Conservation (phyloP, 2,329 filamentous ascomycete genomes). For the Zasmidium angulare region DNA sequence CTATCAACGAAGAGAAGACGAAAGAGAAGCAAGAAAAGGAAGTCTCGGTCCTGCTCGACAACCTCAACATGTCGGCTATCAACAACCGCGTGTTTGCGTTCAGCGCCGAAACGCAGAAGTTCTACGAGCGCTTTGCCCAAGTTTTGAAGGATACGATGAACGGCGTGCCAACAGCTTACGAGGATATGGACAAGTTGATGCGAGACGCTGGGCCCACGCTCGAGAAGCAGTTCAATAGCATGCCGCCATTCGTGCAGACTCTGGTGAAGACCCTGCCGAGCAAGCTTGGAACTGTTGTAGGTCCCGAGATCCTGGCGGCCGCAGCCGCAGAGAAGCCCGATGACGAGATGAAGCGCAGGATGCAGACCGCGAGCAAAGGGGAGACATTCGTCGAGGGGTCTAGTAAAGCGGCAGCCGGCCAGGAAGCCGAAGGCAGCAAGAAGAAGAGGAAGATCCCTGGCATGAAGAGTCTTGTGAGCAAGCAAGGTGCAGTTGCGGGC, state of each 20-base stretch:
- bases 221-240: slow-evolving; percentile 62
- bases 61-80: slow-evolving; percentile 76
- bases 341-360: slow-evolving; percentile 40
- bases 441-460: slow-evolving; percentile 65
- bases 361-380: slow-evolving; percentile 36
- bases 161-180: slow-evolving; percentile 89
- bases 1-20: slow-evolving; percentile 38
- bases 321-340: slow-evolving; percentile 69
- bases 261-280: slow-evolving; percentile 80
- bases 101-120: slow-evolving; percentile 77
- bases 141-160: slow-evolving; percentile 90
- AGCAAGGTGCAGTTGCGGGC: slow-evolving; percentile 80
- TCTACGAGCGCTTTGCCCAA: slow-evolving; percentile 80
- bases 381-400: slow-evolving; percentile 40
- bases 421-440: neutral
- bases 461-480: slow-evolving; percentile 76
- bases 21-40: slow-evolving; percentile 65
- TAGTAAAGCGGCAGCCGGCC: slow-evolving; percentile 14
- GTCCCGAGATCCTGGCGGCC: slow-evolving; percentile 79
- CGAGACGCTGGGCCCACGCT: slow-evolving; percentile 64
- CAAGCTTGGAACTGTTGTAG: slow-evolving; percentile 74
- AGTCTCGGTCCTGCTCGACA: slow-evolving; percentile 74
- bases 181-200: slow-evolving; percentile 74
- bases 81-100: slow-evolving; percentile 86
- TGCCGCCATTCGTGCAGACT: slow-evolving; percentile 80